Evolutionary conservation across 1,284 basidiomycete species (phyloP).

Genomic region (Ustilago bromivora): DNA sequence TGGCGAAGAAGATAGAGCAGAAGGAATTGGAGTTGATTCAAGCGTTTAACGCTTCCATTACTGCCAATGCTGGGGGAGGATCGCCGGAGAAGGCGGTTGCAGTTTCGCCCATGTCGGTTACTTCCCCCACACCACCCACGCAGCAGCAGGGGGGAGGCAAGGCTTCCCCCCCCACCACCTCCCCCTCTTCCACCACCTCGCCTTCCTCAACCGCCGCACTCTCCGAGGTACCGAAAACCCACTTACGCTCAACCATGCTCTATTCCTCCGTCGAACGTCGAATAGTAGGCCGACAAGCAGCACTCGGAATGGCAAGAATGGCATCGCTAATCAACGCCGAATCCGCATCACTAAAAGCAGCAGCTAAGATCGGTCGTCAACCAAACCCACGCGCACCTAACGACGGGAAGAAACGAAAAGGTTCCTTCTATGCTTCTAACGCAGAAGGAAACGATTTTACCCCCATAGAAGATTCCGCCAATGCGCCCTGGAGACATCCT

Average conservation of each 20-base stretch:
- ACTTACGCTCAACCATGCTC: constrained; percentile 30
- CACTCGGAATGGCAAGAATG: constrained; percentile 40
- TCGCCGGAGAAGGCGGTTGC: neutral
- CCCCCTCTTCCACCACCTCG: too few relatives aligned
- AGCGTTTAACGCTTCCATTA: constrained; percentile 29
- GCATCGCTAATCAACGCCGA: constrained; percentile 42
- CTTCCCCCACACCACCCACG: neutral
- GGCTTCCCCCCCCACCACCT: neutral
- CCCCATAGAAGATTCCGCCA: constrained; percentile 42
- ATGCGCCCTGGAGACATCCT: constrained; percentile 49
- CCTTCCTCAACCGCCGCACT: too few relatives aligned
- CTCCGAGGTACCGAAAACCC: neutral
- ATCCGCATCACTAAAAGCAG: constrained; percentile 25
- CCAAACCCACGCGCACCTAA: neutral
- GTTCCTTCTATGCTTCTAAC: constrained; percentile 22
- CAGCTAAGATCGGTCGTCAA: constrained; percentile 18
- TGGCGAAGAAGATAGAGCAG: constrained; percentile 45
- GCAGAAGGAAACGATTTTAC: constrained; percentile 10
- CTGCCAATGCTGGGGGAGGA: neutral
- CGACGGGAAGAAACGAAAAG: constrained; percentile 34
- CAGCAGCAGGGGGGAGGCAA: too few relatives aligned
- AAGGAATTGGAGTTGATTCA: constrained; percentile 49
- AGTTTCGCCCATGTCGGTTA: constrained; percentile 16
- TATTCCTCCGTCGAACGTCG: constrained; percentile 32
- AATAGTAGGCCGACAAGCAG: constrained; percentile 32